Evolutionary conservation across 345 rosid species (phyloP).

Genomic region (Limnanthes douglasii): DNA sequence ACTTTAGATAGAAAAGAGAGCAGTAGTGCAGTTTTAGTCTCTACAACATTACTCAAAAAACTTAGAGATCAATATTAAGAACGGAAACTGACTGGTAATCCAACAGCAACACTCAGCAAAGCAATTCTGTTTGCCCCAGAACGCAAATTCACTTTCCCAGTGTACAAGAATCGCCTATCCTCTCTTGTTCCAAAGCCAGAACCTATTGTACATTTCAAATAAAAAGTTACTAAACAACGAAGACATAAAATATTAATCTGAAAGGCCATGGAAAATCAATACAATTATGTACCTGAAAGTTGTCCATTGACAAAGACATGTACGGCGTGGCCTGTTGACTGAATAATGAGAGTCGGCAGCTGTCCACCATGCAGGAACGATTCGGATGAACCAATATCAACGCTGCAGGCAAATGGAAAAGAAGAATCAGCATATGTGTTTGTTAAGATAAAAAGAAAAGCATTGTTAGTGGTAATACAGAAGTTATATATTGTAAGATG

Average conservation of each 20-base stretch:
- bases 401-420: constrained; percentile 24
- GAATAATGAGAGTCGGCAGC: constrained; percentile 73
- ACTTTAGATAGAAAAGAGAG: no score
- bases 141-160: constrained; percentile 64
- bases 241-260: constrained; percentile 1
- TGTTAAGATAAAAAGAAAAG: neutral
- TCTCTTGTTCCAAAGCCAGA: constrained; percentile 84
- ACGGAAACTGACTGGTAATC: constrained; percentile 62
- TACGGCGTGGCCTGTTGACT: constrained; percentile 88
- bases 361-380: constrained; percentile 88
- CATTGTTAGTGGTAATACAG: neutral
- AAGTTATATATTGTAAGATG: neutral
- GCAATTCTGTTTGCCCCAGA: constrained; percentile 87
- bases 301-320: constrained; percentile 81
- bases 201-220: constrained; percentile 37
- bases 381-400: constrained; percentile 64
- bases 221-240: neutral
- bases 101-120: constrained; percentile 86
- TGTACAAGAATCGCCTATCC: constrained; percentile 55
- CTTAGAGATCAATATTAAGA: neutral
- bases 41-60: neutral
- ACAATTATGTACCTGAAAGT: constrained; percentile 55
- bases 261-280: neutral
- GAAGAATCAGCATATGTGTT: neutral
- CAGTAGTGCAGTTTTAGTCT: no score